A percentile compares a stretch with the other conserved stretches of the same genome.
These are phyloP conservation scores for Stereocaulon alpinum DNA, from an alignment of 495 filamentous ascomycete species.

Conservation along the genomic window DNA sequence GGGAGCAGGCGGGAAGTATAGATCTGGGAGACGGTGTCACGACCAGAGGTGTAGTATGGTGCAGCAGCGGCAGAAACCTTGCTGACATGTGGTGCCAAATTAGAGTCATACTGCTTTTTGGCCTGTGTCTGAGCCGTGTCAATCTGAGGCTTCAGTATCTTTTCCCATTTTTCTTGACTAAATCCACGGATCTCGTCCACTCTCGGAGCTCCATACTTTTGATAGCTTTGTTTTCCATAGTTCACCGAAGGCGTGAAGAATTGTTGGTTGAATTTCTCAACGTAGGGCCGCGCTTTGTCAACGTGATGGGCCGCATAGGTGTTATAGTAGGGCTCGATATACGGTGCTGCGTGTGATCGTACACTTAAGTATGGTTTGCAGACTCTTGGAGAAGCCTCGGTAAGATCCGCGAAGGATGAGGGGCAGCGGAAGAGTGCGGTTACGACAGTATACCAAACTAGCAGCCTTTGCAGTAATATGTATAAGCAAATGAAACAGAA, in stretches of 20 bases:
- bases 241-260: slow-evolving; percentile 56
- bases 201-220: slow-evolving; percentile 67
- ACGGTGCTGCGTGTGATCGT: slow-evolving; percentile 58
- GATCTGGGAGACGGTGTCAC: slow-evolving; percentile 47
- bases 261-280: slow-evolving; percentile 50
- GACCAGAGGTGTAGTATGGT: slow-evolving; percentile 63
- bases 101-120: slow-evolving; percentile 54
- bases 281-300: slow-evolving; percentile 65
- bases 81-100: slow-evolving; percentile 64
- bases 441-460: slow-evolving; percentile 76
- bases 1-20: slow-evolving; percentile 68
- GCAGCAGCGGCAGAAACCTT: slow-evolving; percentile 42
- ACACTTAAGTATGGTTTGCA: slow-evolving; percentile 76
- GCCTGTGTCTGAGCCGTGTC: slow-evolving; percentile 48
- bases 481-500: slow-evolving; percentile 5
- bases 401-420: slow-evolving; percentile 51
- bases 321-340: slow-evolving; percentile 79
- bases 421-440: slow-evolving; percentile 80
- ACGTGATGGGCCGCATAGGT: slow-evolving; percentile 74
- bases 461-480: slow-evolving; percentile 41
- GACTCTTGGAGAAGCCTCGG: slow-evolving; percentile 59
- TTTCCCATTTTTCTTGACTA: slow-evolving; percentile 64
- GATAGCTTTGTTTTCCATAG: slow-evolving; percentile 52
- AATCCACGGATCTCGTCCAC: slow-evolving; percentile 55
- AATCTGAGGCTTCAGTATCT: slow-evolving; percentile 62